Base-by-base conservation (phyloP, 257 asterid species). In the Eucommia ulmoides region DNA sequence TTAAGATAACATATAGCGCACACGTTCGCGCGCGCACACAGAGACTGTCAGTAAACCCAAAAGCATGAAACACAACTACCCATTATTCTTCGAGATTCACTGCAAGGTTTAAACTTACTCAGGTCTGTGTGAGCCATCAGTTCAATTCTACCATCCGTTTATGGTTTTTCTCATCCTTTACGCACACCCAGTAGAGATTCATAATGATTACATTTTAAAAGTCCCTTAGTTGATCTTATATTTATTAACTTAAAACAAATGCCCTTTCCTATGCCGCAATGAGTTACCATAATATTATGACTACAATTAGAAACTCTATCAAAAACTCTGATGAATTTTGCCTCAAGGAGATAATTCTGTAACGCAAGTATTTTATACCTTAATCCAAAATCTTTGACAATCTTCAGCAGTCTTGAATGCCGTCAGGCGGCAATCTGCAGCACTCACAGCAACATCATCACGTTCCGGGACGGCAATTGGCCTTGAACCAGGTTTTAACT, bases 391-490 rank as follows among this genome's bases (percentile, higher is more conserved):
- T 63, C 98, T 79, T 61, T 46, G 75, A 65, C 86, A 69, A 62
- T 79, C 93, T 41, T 76, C 60, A 49, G 48, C 92, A 62, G 75
- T 73, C 72, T 70, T 61, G 69, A 71, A 91, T 56, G 96, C 93
- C 70, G 75, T 91, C 70, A 86, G 74, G 56, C 96, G 81, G 74
- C 96, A 38, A 75, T 91, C 99, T 59, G 95, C 99, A 22, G 78
- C 99, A 61, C 85, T 83, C 15, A 91, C 89, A 7, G 95, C 95
- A 70, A 83, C 58, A 53, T 80, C 86, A 52, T 82, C 89, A 65
- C 78, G 48, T 22, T 76, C 96, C 50, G 24, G 20, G 61, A 55
- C 63, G 35, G 87, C 47, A 53, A 89, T 71, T 50, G 95, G 91
- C 72, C 97, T 76, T 25, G 75, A 81, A 19, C 83, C 81, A 58